phyloP scores from a whole-genome alignment of 1,284 basidiomycete species.

The Ustilago lituana region DNA sequence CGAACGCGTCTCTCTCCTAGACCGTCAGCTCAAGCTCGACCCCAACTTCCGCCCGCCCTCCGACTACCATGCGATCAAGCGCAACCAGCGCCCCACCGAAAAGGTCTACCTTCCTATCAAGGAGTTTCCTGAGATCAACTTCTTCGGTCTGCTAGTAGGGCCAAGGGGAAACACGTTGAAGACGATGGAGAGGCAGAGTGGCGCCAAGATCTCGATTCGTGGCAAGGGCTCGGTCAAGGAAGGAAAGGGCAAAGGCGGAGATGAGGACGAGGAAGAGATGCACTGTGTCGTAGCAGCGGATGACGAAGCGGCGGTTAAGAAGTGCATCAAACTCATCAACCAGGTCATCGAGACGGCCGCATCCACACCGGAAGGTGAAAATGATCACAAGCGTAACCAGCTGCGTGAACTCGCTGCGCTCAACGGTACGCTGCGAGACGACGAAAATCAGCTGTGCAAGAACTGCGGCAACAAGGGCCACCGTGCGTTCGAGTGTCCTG shows the following conservation, averaged over 20 bases:
- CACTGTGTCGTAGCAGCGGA: conserved; percentile 97
- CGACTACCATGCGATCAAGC: conserved; percentile 84
- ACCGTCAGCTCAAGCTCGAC: conserved; percentile 95
- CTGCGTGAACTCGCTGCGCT: conserved; percentile 95
- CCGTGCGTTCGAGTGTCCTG: conserved; percentile 66
- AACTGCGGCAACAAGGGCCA: conserved; percentile 90
- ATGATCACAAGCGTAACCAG: conserved; percentile 99
- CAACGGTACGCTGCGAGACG: conserved; percentile 98
- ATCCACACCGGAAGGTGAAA: conserved; percentile 97
- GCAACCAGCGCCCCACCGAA: conserved; percentile 79
- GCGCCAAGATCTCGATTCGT: conserved; percentile 97
- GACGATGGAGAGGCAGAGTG: conserved; percentile 98
- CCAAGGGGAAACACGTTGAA: conserved; percentile 98
- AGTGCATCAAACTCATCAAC: conserved; percentile 94
- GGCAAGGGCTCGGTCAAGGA: conserved; percentile 99
- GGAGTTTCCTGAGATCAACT: conserved; percentile 99
- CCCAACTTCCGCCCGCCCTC: conserved; percentile 95
- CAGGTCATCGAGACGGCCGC: conserved; percentile 98
- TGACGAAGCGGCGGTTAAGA: conserved; percentile 86
- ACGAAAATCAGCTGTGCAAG: conserved; percentile 99
- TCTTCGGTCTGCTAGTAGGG: conserved; percentile 96
- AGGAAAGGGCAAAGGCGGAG: conserved; percentile 90
- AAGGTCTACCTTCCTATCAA: conserved; percentile 99
- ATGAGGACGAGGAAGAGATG: conserved; percentile 95
- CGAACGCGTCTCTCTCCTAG: conserved; percentile 90